Conservation (phyloP, 305 asterid species). For the Fraxinus velutina region DNA sequence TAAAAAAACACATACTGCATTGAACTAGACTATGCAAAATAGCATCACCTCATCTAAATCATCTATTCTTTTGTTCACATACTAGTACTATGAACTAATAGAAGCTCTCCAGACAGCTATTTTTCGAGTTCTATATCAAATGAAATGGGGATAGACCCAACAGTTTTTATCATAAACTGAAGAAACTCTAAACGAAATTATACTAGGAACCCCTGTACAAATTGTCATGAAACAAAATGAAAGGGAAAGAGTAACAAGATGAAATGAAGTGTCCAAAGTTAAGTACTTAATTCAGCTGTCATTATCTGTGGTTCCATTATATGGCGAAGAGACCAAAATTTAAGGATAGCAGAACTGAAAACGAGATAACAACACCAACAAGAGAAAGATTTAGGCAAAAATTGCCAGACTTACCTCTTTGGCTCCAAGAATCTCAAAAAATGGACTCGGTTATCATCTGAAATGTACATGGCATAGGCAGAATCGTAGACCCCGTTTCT, state of each 20-base stretch:
- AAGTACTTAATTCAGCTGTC: background rate
- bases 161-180: too few relatives aligned
- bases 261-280: background rate
- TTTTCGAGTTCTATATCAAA: too few relatives aligned
- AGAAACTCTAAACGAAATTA: too few relatives aligned
- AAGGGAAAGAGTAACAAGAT: background rate
- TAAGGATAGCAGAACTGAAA: background rate
- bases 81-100: background rate
- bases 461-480: conserved; percentile 91
- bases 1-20: background rate
- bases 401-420: conserved; percentile 53
- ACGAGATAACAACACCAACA: background rate
- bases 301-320: background rate
- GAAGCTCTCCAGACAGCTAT: background rate
- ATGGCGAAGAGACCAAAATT: background rate
- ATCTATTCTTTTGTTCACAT: background rate
- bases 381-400: background rate
- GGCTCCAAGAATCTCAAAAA: conserved; percentile 92
- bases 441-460: conserved; percentile 81
- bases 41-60: background rate
- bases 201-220: too few relatives aligned
- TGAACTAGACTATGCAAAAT: background rate
- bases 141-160: too few relatives aligned
- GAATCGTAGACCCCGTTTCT: conserved; percentile 93
- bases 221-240: background rate